Percentiles rank a stretch among this genome's conserved stretches.
Evolutionary conservation across 495 filamentous ascomycete species (phyloP).

Genomic region (Penicillium waksmanii): DNA sequence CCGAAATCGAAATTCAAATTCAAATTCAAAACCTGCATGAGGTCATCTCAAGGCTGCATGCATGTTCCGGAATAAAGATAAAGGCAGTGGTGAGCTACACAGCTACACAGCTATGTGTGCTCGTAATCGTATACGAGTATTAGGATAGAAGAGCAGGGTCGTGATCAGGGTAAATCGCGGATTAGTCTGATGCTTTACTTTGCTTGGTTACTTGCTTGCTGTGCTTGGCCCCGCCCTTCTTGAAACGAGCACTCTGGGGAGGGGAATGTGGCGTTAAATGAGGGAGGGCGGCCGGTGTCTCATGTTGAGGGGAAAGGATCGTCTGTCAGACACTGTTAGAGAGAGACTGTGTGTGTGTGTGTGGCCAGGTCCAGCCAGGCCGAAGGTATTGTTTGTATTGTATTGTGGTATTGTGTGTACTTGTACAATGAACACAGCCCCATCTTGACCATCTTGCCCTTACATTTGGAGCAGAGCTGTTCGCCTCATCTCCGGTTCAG

Average conservation of each 20-base stretch:
- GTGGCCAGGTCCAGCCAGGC: background rate
- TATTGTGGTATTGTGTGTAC: background rate
- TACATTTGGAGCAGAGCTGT: background rate
- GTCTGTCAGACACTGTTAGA: background rate
- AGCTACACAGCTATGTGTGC: too few relatives aligned
- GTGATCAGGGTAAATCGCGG: background rate
- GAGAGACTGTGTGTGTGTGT: background rate
- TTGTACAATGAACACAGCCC: slow-evolving; percentile 4
- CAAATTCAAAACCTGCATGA: too few relatives aligned
- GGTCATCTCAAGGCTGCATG: too few relatives aligned
- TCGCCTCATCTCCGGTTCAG: slow-evolving; percentile 29
- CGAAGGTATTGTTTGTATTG: too few relatives aligned
- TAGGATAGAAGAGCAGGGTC: background rate
- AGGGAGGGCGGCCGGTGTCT: slow-evolving; percentile 22
- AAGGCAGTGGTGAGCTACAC: too few relatives aligned
- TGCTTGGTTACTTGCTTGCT: too few relatives aligned
- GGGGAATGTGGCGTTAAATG: slow-evolving; percentile 12
- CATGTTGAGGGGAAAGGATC: slow-evolving; percentile 20
- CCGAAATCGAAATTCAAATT: too few relatives aligned
- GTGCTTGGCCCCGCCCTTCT: background rate
- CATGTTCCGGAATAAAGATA: too few relatives aligned
- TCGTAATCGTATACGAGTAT: too few relatives aligned
- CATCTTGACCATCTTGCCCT: background rate
- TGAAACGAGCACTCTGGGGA: background rate
- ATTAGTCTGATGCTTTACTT: background rate